Percentiles rank a stretch among this genome's conserved stretches.
phyloP scores from a whole-genome alignment of 2,329 filamentous ascomycete genomes.

The Neopestalotiopsis sp. region DNA sequence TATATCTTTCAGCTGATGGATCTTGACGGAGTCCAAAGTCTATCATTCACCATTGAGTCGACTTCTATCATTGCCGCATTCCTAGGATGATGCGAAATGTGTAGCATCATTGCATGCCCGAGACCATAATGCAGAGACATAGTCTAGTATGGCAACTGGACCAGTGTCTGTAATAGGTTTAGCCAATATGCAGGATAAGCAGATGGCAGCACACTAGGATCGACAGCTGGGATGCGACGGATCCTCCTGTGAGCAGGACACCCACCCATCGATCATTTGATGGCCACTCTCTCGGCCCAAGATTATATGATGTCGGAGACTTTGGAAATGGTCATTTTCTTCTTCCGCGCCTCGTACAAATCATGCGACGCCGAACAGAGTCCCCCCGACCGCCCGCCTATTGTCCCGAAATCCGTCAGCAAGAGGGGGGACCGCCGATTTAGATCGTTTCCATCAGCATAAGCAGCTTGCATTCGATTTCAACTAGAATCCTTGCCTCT shows the following conservation, averaged over 20 bases:
- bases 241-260: background rate
- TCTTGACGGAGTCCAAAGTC: too few species aligned
- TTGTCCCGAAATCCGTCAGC: background rate
- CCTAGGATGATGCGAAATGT: too few species aligned
- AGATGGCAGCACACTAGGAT: constrained; percentile 22
- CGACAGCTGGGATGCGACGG: background rate
- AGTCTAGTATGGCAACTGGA: background rate
- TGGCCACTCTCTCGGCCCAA: too few species aligned
- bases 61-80: too few species aligned
- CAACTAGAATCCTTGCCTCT: constrained; percentile 15
- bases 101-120: background rate
- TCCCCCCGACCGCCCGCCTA: background rate
- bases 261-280: too few species aligned
- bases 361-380: background rate
- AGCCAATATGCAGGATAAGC: constrained; percentile 32
- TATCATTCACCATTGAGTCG: too few species aligned
- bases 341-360: background rate
- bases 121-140: background rate
- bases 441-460: constrained; percentile 9
- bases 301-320: background rate
- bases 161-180: background rate
- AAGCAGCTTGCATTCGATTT: constrained; percentile 10
- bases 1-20: too few species aligned
- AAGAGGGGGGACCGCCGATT: background rate
- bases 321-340: background rate